Conservation (phyloP, 768 basidiomycete species). For the Hydnum rufescens region DNA sequence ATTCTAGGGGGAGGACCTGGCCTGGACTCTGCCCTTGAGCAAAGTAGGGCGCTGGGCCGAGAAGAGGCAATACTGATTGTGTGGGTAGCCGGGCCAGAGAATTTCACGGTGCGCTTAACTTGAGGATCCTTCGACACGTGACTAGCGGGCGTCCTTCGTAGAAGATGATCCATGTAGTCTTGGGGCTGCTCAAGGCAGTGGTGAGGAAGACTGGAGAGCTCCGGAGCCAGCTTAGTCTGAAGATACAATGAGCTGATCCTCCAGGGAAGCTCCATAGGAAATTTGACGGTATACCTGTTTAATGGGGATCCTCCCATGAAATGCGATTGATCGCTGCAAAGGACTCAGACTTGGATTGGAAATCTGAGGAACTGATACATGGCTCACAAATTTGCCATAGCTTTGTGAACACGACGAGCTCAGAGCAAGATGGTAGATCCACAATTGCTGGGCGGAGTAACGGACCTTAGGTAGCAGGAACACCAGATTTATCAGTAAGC, state of each 20-base stretch:
- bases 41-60: conserved; percentile 52
- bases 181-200: conserved; percentile 34
- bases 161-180: conserved; percentile 64
- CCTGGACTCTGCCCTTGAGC: conserved; percentile 39
- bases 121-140: conserved; percentile 14
- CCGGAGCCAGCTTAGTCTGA: conserved; percentile 56
- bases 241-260: neutral
- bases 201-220: conserved; percentile 59
- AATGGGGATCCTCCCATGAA: neutral
- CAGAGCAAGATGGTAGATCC: too few species aligned
- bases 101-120: conserved; percentile 13
- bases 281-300: neutral
- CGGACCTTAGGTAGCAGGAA: too few species aligned
- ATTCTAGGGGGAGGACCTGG: conserved; percentile 7
- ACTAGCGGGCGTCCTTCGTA: conserved; percentile 51
- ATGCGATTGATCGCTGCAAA: neutral
- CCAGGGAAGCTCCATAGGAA: neutral
- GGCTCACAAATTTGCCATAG: too few species aligned
- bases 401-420: too few species aligned
- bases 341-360: too few species aligned
- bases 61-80: conserved; percentile 36
- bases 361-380: neutral
- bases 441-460: too few species aligned
- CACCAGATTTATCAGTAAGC: too few species aligned
- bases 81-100: conserved; percentile 37